Evolutionary conservation across 176 grass and related monocot genomes (phyloP), one percentile per base, ranked within the genome.

Genomic region (Zoysia pacifica): DNA sequence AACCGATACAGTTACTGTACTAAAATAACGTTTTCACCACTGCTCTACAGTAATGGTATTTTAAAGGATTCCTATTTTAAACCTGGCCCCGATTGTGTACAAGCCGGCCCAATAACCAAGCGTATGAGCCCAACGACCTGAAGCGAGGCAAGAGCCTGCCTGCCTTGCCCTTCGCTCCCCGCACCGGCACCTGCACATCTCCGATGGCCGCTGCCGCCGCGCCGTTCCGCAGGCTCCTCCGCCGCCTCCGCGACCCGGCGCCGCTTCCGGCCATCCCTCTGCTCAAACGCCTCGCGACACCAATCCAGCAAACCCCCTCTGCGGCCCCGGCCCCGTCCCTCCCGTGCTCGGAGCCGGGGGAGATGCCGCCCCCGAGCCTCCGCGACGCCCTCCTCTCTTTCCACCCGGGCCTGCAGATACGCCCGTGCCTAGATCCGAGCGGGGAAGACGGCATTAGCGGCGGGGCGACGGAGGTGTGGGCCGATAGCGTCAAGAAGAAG

Each of bases 401-500:
- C 85, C 87, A 79, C 61, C 79, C 86, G 44, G 83, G 67, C 10
- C 44, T 77, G 39, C 74, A 89, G 44, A 59, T 64, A 56, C 53
- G 56, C 83, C 84, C 76, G 16, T 85, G 77, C 39, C 79, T 84
- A 12, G 78, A 73, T 47, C 87, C 65, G 59, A 48, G 15, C 41
- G 69, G 43, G 47, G 77, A 7, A 0, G 70, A n/a, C 18, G 59
- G 16, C 2, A 67, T 14, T 18, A 44, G 20, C 12, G 84, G 83
- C 4, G 75, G 39, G 0, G 56, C 11, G 5, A 18, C 80, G 18
- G 83, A 84, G 70, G 81, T 97, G 82, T 90, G 94, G 87, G 94
- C 94, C 5, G 94, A 97, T 73, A 97, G 94, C 86, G 94, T 97
- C 58, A 97, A 97, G 90, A 97, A 97, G 91, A 97, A 94, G 91